Conservation (phyloP, 2,329 filamentous ascomycete genomes). For the Aureobasidium namibiae region DNA sequence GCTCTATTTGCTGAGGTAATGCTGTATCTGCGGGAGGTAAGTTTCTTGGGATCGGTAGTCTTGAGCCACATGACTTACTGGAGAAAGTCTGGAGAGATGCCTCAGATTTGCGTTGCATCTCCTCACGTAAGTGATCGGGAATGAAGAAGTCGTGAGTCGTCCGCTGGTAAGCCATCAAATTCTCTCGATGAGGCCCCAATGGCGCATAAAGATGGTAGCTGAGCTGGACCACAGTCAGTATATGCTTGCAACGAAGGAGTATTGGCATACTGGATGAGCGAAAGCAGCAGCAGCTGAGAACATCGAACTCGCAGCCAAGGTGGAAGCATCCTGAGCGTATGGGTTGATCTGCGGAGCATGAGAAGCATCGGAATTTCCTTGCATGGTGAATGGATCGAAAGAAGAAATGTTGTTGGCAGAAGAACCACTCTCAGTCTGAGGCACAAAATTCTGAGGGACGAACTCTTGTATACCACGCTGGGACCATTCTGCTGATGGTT, state of each 20-base stretch:
- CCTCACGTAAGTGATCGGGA: conserved; percentile 75
- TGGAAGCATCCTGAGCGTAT: conserved; percentile 64
- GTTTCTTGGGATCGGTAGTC: conserved; percentile 11
- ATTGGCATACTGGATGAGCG: conserved; percentile 37
- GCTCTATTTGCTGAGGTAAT: conserved; percentile 66
- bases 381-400: conserved; percentile 38
- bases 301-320: conserved; percentile 55
- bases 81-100: conserved; percentile 78
- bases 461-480: conserved; percentile 43
- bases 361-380: conserved; percentile 18
- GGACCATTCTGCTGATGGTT: conserved; percentile 40
- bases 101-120: conserved; percentile 80
- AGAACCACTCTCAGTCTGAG: conserved; percentile 29
- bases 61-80: conserved; percentile 42
- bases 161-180: conserved; percentile 75
- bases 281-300: conserved; percentile 53
- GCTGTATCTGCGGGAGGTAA: conserved; percentile 48
- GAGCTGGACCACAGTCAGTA: conserved; percentile 30
- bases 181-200: conserved; percentile 71
- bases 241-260: not conserved
- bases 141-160: conserved; percentile 88
- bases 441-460: conserved; percentile 48
- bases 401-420: conserved; percentile 26
- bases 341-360: conserved; percentile 47
- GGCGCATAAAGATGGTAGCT: conserved; percentile 93